phyloP scores from a whole-genome alignment of 306 rosid genomes.

The Glycine soja region DNA sequence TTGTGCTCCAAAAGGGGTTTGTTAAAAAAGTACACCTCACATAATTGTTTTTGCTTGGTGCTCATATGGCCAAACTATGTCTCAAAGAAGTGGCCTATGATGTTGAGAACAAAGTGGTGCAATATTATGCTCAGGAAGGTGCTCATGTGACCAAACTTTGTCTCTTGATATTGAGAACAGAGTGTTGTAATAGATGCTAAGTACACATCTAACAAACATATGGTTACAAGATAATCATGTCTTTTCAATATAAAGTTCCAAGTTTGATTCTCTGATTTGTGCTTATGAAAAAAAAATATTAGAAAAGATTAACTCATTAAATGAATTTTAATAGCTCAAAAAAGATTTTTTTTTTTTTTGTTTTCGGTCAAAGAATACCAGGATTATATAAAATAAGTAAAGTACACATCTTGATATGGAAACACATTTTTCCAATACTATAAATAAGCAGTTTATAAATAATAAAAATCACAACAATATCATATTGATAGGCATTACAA shows the following conservation, averaged over 20 bases:
- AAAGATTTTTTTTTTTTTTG: neutral
- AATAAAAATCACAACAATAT: conserved; percentile 11
- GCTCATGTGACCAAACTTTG: too few species aligned
- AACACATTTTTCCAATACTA: conserved; percentile 28
- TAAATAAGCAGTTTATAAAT: conserved; percentile 37
- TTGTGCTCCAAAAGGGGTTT: conserved; percentile 44
- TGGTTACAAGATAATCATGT: neutral
- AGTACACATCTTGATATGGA: conserved; percentile 25
- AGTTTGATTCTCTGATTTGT: too few species aligned
- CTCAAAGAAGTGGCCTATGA: neutral
- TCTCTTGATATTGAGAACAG: too few species aligned
- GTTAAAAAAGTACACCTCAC: conserved; percentile 30
- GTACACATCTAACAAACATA: too few species aligned
- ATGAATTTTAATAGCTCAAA: neutral
- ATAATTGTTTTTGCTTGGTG: conserved; percentile 34
- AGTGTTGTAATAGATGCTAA: too few species aligned
- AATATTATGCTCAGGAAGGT: neutral
- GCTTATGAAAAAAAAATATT: neutral
- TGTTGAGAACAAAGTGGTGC: conserved; percentile 1
- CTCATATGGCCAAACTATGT: conserved; percentile 1
- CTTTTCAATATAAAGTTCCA: neutral
- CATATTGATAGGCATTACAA: conserved; percentile 23
- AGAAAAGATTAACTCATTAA: neutral
- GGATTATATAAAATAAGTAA: neutral
- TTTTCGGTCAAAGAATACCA: neutral